phyloP scores from a whole-genome alignment of 2,329 filamentous ascomycete species.

The Blastomyces silverae region DNA sequence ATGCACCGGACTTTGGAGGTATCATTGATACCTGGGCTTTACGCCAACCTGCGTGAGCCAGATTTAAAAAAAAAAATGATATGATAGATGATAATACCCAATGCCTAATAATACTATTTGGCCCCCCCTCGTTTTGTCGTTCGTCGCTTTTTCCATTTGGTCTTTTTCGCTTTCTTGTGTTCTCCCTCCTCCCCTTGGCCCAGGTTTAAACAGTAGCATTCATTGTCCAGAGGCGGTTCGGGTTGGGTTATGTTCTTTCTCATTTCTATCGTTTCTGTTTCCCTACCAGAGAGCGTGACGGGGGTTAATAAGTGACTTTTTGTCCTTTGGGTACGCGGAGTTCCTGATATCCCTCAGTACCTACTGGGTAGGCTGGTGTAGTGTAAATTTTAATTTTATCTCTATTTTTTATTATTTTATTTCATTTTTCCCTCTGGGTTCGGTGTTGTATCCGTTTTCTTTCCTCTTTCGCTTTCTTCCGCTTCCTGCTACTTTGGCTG shows the following conservation, averaged over 20 bases:
- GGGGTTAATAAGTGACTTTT: not conserved
- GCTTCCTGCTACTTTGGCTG: too few species aligned
- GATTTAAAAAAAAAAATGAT: too few species aligned
- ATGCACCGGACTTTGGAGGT: not conserved
- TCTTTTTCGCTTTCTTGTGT: not conserved
- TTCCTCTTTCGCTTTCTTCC: too few species aligned
- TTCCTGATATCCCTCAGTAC: not conserved
- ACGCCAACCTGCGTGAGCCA: not conserved
- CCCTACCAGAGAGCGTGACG: not conserved
- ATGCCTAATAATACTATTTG: not conserved
- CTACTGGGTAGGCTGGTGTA: not conserved
- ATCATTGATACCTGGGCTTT: conserved; percentile 8
- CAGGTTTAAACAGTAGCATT: not conserved
- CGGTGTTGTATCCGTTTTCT: too few species aligned
- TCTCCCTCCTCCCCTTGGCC: not conserved
- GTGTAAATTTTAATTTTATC: not conserved
- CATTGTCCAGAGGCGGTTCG: not conserved
- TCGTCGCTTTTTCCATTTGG: not conserved
- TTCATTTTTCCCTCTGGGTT: too few species aligned
- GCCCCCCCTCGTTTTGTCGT: not conserved
- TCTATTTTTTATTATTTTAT: too few species aligned
- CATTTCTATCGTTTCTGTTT: not conserved
- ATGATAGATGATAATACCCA: not conserved
- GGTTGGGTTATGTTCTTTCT: not conserved
- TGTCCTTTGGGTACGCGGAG: not conserved